Evolutionary conservation across 1,284 basidiomycete species (phyloP).

Genomic region (Malassezia japonica): DNA sequence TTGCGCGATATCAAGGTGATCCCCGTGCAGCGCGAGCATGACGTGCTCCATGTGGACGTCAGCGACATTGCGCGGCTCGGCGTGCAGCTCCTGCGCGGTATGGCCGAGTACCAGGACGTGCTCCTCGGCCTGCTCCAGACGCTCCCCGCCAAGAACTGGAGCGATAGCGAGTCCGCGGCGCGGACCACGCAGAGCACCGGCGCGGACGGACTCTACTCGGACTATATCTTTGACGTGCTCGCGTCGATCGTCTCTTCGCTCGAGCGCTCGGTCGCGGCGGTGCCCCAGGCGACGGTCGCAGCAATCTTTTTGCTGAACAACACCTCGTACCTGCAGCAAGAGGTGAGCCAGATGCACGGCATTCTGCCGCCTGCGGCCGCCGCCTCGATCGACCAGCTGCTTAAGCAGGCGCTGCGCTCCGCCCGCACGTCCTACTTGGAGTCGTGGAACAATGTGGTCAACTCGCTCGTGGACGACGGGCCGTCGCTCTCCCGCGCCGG

Average conservation of each 20-base stretch:
- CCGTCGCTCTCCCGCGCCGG: background rate
- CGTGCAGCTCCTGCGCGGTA: slow-evolving; percentile 29
- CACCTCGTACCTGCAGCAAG: slow-evolving; percentile 5
- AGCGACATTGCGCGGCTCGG: slow-evolving; percentile 41
- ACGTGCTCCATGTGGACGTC: slow-evolving; percentile 35
- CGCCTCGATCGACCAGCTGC: background rate
- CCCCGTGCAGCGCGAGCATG: slow-evolving; percentile 29
- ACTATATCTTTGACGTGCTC: slow-evolving; percentile 9
- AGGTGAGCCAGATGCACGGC: background rate
- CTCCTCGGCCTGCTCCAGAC: slow-evolving; percentile 28
- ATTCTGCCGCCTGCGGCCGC: background rate
- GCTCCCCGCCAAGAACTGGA: slow-evolving; percentile 22
- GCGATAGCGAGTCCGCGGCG: background rate
- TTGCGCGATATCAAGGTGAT: slow-evolving; percentile 43
- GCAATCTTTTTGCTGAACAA: slow-evolving; percentile 16
- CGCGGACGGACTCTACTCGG: background rate
- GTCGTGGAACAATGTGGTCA: slow-evolving; percentile 14
- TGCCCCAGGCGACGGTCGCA: slow-evolving; percentile 11
- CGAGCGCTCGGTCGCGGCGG: slow-evolving; percentile 11
- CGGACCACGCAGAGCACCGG: background rate
- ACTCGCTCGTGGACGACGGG: background rate
- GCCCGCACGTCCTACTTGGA: slow-evolving; percentile 14
- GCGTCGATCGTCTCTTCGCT: slow-evolving; percentile 6
- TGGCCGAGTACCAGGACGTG: slow-evolving; percentile 37
- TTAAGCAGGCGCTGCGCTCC: slow-evolving; percentile 7